Evolutionary conservation across 2,329 filamentous ascomycete species (phyloP).

Genomic region (Aspergillus fumigatiaffinis): DNA sequence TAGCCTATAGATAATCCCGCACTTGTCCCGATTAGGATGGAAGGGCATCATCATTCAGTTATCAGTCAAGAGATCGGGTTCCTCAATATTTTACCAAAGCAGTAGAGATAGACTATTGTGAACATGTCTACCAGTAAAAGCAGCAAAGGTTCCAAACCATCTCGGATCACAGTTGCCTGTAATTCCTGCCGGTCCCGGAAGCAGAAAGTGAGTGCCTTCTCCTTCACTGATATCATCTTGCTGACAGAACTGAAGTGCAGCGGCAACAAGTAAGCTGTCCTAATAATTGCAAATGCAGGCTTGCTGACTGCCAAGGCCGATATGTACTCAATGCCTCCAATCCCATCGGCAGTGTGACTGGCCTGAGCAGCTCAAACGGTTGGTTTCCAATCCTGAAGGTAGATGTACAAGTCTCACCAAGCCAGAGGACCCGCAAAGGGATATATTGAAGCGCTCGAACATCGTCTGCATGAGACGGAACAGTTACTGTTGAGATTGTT

Average conservation of each 20-base stretch:
- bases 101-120: not conserved
- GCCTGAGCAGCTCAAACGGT: conserved; percentile 39
- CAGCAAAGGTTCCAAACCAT: conserved; percentile 21
- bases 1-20: conserved; percentile 3
- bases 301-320: conserved; percentile 23
- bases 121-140: not conserved
- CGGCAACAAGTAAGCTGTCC: not conserved
- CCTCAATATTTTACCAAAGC: not conserved
- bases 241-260: not conserved
- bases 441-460: conserved; percentile 43
- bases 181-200: conserved; percentile 41
- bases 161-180: conserved; percentile 39
- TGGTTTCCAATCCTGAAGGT: not conserved
- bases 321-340: conserved; percentile 34
- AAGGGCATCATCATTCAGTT: not conserved
- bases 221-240: conserved; percentile 6
- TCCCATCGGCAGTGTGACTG: conserved; percentile 33
- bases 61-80: not conserved
- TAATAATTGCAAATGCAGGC: not conserved
- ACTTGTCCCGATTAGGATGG: not conserved
- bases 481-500: conserved; percentile 36
- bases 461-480: conserved; percentile 42
- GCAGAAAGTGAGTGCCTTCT: conserved; percentile 35
- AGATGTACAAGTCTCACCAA: not conserved
- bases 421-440: conserved; percentile 46